Percentiles rank a stretch among this genome's conserved stretches.
phyloP scores from a whole-genome alignment of 805 yeast species.

The Cyberlindnera amylophila region DNA sequence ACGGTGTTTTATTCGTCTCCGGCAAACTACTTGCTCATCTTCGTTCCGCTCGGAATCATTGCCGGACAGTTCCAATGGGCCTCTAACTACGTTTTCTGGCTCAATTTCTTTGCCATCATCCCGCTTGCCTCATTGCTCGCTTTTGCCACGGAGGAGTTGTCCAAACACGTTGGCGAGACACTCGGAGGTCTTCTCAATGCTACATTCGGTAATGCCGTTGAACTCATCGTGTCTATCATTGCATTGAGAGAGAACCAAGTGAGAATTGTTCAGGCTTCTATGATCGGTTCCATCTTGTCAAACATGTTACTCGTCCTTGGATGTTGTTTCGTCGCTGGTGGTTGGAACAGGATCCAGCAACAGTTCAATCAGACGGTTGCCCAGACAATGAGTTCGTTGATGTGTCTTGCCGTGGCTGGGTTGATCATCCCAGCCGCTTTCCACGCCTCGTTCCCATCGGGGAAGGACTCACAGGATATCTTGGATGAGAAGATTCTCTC shows the following conservation, averaged over 20 bases:
- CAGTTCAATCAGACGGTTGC: conserved; percentile 94
- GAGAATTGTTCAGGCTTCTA: conserved; percentile 92
- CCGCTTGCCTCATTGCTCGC: conserved; percentile 91
- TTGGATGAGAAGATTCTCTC: conserved; percentile 50
- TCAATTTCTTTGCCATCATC: conserved; percentile 85
- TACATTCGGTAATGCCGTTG: conserved; percentile 97
- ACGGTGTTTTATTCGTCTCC: conserved; percentile 53
- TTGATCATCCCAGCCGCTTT: conserved; percentile 94
- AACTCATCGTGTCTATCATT: conserved; percentile 87
- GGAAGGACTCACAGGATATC: conserved; percentile 30
- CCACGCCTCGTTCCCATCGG: conserved; percentile 65
- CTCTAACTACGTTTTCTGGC: conserved; percentile 53
- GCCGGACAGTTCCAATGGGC: conserved; percentile 60
- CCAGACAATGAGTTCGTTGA: conserved; percentile 92
- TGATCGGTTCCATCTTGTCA: conserved; percentile 91
- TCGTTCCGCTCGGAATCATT: conserved; percentile 86
- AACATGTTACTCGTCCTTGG: conserved; percentile 88
- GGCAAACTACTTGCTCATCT: conserved; percentile 69
- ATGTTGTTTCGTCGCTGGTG: conserved; percentile 93
- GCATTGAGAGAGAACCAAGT: conserved; percentile 85
- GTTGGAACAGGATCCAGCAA: conserved; percentile 81
- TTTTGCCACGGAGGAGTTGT: conserved; percentile 88
- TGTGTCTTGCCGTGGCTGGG: conserved; percentile 88
- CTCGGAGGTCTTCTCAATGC: conserved; percentile 94
- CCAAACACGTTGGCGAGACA: conserved; percentile 86